phyloP scores from a whole-genome alignment of 1,284 basidiomycete species.

The Cryptococcus floricola region DNA sequence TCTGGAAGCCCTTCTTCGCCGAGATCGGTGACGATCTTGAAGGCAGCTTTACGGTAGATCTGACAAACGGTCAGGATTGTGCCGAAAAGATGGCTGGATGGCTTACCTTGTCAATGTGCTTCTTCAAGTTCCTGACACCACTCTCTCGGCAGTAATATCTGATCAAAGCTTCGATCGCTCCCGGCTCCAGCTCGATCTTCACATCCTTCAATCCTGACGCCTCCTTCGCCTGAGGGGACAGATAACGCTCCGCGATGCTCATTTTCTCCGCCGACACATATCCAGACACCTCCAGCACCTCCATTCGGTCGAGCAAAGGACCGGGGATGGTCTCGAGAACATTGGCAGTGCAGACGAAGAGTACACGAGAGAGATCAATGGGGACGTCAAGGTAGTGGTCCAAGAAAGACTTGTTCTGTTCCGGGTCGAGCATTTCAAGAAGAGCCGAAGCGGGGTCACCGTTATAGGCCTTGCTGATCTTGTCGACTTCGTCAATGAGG shows the following conservation, averaged over 20 bases:
- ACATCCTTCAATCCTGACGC: constrained; percentile 79
- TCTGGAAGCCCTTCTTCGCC: constrained; percentile 87
- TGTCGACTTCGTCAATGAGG: constrained; percentile 97
- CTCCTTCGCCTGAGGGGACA: constrained; percentile 92
- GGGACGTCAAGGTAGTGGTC: constrained; percentile 99
- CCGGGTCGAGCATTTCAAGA: constrained; percentile 96
- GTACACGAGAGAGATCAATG: constrained; percentile 87
- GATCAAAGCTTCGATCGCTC: constrained; percentile 83
- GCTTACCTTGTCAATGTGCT: constrained; percentile 86
- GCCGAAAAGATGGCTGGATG: not conserved
- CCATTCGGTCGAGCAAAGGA: constrained; percentile 93
- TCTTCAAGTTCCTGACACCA: constrained; percentile 90
- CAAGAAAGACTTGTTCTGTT: constrained; percentile 93
- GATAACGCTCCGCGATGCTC: constrained; percentile 85
- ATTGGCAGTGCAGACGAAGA: constrained; percentile 98
- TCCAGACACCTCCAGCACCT: constrained; percentile 92
- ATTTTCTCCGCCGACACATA: constrained; percentile 97
- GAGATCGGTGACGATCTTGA: constrained; percentile 86
- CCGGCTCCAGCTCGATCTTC: constrained; percentile 71
- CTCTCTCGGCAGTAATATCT: constrained; percentile 97
- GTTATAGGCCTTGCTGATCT: constrained; percentile 87
- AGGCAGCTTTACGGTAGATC: constrained; percentile 96
- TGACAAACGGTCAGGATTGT: constrained; percentile 43
- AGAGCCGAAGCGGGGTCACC: constrained; percentile 93
- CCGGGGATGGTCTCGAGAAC: constrained; percentile 94